Percentiles rank a stretch among this genome's conserved stretches.
Evolutionary conservation across 169 alveolate species (phyloP).

Genomic region (Cryptosporidium sp.): DNA sequence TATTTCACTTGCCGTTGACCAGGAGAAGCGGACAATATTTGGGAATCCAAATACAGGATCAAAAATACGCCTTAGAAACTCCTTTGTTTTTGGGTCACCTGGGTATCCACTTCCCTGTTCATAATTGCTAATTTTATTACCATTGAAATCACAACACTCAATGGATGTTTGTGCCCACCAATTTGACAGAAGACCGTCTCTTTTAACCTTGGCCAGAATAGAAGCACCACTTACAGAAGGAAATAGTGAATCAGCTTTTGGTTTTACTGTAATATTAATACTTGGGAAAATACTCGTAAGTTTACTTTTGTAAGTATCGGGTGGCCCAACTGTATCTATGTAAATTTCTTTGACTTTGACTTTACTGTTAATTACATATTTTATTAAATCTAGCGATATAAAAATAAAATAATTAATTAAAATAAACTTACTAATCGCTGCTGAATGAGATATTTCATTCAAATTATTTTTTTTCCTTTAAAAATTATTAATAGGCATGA

Average conservation of each 20-base stretch:
- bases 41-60: conserved; percentile 96
- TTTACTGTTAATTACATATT: conserved; percentile 78
- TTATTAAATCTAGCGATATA: conserved; percentile 77
- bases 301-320: conserved; percentile 87
- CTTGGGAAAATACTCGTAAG: conserved; percentile 84
- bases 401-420: background rate
- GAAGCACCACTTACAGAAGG: conserved; percentile 98
- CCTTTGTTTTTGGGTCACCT: conserved; percentile 91
- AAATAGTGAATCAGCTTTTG: conserved; percentile 95
- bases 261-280: conserved; percentile 86
- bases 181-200: conserved; percentile 84
- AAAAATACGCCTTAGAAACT: conserved; percentile 88
- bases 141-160: conserved; percentile 64
- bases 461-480: conserved; percentile 87
- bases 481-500: background rate
- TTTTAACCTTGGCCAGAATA: conserved; percentile 95
- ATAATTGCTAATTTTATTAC: conserved; percentile 77
- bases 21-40: conserved; percentile 86
- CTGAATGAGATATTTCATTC: conserved; percentile 91
- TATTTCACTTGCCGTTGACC: conserved; percentile 88
- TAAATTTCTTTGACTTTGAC: conserved; percentile 83
- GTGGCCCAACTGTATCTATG: conserved; percentile 96
- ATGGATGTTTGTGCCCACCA: conserved; percentile 75
- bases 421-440: conserved; percentile 84
- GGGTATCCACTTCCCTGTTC: conserved; percentile 94